Evolutionary conservation across 2,329 filamentous ascomycete genomes (phyloP).

Genomic region (Penicillium thymicola): DNA sequence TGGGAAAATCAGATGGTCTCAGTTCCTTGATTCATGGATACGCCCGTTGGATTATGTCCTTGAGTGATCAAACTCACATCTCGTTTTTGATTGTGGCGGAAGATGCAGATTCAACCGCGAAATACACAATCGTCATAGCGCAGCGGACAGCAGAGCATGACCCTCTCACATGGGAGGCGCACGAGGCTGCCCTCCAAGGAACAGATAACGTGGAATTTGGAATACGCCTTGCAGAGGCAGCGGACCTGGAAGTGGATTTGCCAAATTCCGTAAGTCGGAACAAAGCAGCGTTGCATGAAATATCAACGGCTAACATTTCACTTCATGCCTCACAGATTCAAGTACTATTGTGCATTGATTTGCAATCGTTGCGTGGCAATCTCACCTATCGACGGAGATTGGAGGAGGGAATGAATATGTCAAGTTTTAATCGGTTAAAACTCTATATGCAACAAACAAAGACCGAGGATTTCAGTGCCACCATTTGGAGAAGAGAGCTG

Average conservation of each 20-base stretch:
- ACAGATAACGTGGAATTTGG: background rate
- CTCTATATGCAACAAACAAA: background rate
- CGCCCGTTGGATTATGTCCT: constrained; percentile 1
- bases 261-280: background rate
- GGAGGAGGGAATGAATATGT: background rate
- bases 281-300: background rate
- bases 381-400: background rate
- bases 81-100: background rate
- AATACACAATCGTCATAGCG: background rate
- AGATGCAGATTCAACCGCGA: background rate
- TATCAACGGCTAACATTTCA: background rate
- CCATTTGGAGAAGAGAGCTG: background rate
- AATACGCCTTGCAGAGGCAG: background rate
- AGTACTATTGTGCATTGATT: background rate
- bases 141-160: background rate
- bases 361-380: background rate
- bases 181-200: background rate
- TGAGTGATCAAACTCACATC: background rate
- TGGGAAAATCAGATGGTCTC: background rate
- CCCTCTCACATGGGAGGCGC: background rate
- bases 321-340: background rate
- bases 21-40: background rate
- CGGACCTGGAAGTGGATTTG: background rate
- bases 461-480: background rate
- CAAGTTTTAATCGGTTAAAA: background rate